Conservation (phyloP, 257 asterid genomes). For the Ocimum tenuiflorum region DNA sequence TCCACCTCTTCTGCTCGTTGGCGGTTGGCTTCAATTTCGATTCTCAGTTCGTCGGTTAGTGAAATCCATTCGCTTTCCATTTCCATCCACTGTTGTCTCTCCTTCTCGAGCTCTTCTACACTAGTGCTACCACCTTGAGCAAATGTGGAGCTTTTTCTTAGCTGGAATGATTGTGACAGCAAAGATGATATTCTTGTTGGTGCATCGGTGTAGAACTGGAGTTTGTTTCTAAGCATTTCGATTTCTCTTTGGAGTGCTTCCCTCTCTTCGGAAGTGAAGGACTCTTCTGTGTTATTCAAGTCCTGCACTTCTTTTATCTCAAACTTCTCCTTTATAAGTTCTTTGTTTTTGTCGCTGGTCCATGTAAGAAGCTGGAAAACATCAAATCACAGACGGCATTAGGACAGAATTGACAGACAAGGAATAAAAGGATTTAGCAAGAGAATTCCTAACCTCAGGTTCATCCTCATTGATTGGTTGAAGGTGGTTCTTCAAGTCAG, state of each 20-base stretch:
- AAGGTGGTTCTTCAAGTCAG: slow-evolving; percentile 28
- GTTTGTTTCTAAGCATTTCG: slow-evolving; percentile 48
- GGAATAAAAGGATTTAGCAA: not conserved
- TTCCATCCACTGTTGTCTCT: slow-evolving; percentile 81
- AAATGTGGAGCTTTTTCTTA: slow-evolving; percentile 54
- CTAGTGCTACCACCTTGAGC: slow-evolving; percentile 24
- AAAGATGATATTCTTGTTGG: slow-evolving; percentile 63
- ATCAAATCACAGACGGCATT: not conserved
- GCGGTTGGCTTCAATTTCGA: slow-evolving; percentile 69
- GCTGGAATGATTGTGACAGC: slow-evolving; percentile 72
- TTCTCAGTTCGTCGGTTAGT: slow-evolving; percentile 81
- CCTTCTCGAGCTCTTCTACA: slow-evolving; percentile 76
- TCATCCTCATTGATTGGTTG: slow-evolving; percentile 38
- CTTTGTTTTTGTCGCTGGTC: slow-evolving; percentile 35
- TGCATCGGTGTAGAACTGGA: slow-evolving; percentile 43
- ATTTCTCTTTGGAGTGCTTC: slow-evolving; percentile 69
- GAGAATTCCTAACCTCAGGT: slow-evolving; percentile 26
- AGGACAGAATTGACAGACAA: not conserved
- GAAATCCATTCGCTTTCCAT: slow-evolving; percentile 99
- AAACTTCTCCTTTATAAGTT: slow-evolving; percentile 42
- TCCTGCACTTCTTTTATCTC: slow-evolving; percentile 50
- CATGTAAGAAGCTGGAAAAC: slow-evolving; percentile 55
- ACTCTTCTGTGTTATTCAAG: slow-evolving; percentile 5
- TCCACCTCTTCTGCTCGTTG: slow-evolving; percentile 63
- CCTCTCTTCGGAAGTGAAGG: slow-evolving; percentile 48